Base-by-base conservation (phyloP, 2,329 filamentous ascomycete genomes). In the Zasmidium citrigriseum region DNA sequence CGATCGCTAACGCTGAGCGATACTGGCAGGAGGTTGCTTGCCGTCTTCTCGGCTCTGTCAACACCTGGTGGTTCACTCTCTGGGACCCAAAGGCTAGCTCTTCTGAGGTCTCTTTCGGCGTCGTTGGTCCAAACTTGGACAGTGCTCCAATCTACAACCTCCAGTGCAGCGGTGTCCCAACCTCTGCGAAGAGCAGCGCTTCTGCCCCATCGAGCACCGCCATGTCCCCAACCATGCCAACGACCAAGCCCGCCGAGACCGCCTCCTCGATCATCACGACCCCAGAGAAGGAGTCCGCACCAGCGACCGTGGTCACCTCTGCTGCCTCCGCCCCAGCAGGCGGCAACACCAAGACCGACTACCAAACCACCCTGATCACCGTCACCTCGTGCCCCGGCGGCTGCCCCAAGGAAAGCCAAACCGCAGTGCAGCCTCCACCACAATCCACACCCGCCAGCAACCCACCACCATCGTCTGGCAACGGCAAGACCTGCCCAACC, bases 1-100 rank as follows among this genome's bases (percentile, higher is more conserved):
- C 80, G 44, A 62, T 77, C 27, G 78, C 82, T 53, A 92, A 93
- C 71, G 90, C 91, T 47, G 81, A 89, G 78, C 83, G 76, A 16
- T 96, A 86, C 83, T 96, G 90, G 89, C 82, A 90, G 67, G 78
- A 88, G 48, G 89, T 93, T 55, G 89, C 87, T 54, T 96, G 91
- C 82, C 75, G 77, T 57, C 75, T 87, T 59, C 87, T 91, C 62
- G 85, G 83, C 68, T 80, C 74, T 64, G 79, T 74, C 66, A 77
- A 77, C 65, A 82, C 86, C 60, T 93, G 86, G 84, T 93, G 89
- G 87, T 91, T 86, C 78, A 90, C 85, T 52, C 83, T 93, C 23
- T 85, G 89, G 71, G 89, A 93, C 52, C 65, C 67, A 24, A 57
- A 59, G 24, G 64, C 71, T 18, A 78, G 76, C 50, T 82, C 82